Conservation (phyloP, 129 eudicot genomes). For the Pittosporum tobira region DNA sequence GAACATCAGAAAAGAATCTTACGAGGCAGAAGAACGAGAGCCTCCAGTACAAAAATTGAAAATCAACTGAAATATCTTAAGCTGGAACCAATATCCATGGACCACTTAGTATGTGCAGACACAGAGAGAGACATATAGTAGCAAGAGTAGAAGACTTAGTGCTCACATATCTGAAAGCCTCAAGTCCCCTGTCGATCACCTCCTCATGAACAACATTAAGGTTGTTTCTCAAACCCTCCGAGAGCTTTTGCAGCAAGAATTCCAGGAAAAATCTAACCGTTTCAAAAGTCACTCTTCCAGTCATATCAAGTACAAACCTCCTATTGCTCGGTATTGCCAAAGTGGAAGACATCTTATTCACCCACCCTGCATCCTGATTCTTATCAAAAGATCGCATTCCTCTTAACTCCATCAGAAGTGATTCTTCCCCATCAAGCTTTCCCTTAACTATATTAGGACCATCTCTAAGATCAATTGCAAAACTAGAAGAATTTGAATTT, state of each 20-base stretch:
- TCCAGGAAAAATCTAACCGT: conserved; percentile 27
- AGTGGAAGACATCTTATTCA: conserved; percentile 28
- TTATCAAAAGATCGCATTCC: no score
- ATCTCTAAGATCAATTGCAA: conserved; percentile 5
- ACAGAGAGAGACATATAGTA: conserved; percentile 28
- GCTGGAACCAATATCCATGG: conserved; percentile 28
- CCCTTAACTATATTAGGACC: neutral
- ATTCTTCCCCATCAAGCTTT: conserved; percentile 3
- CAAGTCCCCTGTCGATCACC: conserved; percentile 27
- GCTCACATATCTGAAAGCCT: conserved; percentile 22
- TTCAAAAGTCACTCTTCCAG: conserved; percentile 42
- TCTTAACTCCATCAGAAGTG: neutral
- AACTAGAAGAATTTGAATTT: conserved; percentile 9
- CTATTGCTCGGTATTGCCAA: conserved; percentile 41
- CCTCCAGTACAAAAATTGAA: no score
- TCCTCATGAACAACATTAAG: conserved; percentile 23
- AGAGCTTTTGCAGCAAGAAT: conserved; percentile 23
- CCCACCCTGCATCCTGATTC: conserved; percentile 23
- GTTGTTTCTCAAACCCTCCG: conserved; percentile 23
- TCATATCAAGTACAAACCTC: conserved; percentile 34
- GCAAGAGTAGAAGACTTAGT: conserved; percentile 24
- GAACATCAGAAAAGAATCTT: no score
- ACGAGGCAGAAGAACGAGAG: no score
- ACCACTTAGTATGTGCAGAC: conserved; percentile 23
- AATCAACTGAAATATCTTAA: no score